These are phyloP conservation scores for Saprolegnia diclina DNA, from an alignment of 352 stramenopile genomes.

Conservation along the genomic window DNA sequence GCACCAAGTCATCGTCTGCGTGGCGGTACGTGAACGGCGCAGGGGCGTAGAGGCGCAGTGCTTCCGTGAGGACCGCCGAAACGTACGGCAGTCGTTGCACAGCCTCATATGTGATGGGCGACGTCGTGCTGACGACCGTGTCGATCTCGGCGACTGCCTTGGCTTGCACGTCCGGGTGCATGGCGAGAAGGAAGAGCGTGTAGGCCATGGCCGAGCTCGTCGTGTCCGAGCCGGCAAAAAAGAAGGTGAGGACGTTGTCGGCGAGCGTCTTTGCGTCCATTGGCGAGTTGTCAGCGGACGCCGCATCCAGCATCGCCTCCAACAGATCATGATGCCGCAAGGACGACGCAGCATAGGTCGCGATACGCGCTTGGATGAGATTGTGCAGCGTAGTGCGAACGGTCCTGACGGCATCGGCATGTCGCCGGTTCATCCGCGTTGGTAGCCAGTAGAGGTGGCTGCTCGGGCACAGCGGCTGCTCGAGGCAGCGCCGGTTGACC, in stretches of 20 bases:
- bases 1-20: constrained; percentile 38
- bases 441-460: constrained; percentile 12
- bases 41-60: constrained; percentile 63
- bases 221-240: constrained; percentile 80
- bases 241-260: constrained; percentile 68
- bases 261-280: constrained; percentile 38
- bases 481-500: not conserved
- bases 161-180: constrained; percentile 45
- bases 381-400: not conserved
- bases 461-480: not conserved
- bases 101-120: constrained; percentile 41
- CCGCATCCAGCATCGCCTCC: constrained; percentile 15
- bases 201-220: constrained; percentile 71
- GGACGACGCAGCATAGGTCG: not conserved
- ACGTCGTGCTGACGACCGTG: not conserved
- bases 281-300: constrained; percentile 17
- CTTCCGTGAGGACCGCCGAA: constrained; percentile 56
- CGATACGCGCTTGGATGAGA: not conserved
- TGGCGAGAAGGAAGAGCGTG: constrained; percentile 63
- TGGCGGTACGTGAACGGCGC: constrained; percentile 62
- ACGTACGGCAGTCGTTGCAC: constrained; percentile 61
- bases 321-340: constrained; percentile 23
- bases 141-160: constrained; percentile 48
- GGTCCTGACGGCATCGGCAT: not conserved
- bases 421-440: not conserved